Conservation (phyloP, 2,329 filamentous ascomycete species). For the Hymenoscyphus fructigenus region DNA sequence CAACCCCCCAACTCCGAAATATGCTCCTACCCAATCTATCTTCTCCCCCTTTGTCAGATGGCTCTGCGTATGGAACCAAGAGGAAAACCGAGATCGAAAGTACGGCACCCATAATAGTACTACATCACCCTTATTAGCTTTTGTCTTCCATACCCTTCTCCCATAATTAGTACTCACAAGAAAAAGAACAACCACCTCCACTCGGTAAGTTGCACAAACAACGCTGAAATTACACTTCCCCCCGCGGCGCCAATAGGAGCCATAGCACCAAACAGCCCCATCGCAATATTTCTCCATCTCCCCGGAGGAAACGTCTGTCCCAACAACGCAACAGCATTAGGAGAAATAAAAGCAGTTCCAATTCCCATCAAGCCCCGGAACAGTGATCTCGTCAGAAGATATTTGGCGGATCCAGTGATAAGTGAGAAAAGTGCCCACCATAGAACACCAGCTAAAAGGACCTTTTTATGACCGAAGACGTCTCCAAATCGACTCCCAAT, state of each 20-base stretch:
- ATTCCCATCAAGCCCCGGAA: conserved; percentile 49
- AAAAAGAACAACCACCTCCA: conserved; percentile 40
- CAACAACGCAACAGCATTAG: conserved; percentile 51
- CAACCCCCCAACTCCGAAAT: conserved; percentile 42
- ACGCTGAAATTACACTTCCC: conserved; percentile 41
- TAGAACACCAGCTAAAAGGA: conserved; percentile 44
- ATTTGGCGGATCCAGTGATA: conserved; percentile 43
- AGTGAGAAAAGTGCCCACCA: conserved; percentile 38
- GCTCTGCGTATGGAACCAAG: conserved; percentile 17
- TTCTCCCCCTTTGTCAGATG: conserved; percentile 38
- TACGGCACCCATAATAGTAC: conserved; percentile 9
- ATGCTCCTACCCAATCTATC: conserved; percentile 43
- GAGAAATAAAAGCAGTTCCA: conserved; percentile 50
- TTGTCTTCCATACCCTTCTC: neutral
- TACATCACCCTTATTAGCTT: neutral
- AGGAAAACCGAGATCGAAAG: conserved; percentile 11
- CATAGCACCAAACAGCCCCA: conserved; percentile 46
- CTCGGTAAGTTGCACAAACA: conserved; percentile 37
- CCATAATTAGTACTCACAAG: conserved; percentile 13
- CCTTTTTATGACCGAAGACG: conserved; percentile 49
- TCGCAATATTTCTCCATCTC: conserved; percentile 42
- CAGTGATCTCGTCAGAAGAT: conserved; percentile 43
- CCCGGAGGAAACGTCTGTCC: conserved; percentile 49
- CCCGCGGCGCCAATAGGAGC: conserved; percentile 46
- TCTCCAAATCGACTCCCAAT: conserved; percentile 49